A percentile compares a stretch with the other conserved stretches of the same genome.
These are phyloP conservation scores for Macrolepiota dolichaula DNA, from an alignment of 768 basidiomycete genomes.

Conservation along the genomic window DNA sequence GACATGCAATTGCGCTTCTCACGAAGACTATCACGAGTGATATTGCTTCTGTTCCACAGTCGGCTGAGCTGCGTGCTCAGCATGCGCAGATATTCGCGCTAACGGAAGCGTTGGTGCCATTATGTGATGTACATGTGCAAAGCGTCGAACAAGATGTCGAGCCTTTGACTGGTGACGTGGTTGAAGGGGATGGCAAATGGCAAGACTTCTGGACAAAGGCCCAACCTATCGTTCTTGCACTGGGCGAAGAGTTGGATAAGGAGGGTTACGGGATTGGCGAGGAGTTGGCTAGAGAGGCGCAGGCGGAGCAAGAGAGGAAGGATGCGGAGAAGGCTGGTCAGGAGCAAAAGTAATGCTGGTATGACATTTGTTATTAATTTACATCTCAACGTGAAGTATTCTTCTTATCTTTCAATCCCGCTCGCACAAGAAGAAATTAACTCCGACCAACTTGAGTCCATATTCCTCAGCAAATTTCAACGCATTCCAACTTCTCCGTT, in stretches of 20 bases:
- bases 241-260: conserved; percentile 9
- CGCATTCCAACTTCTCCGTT: conserved; percentile 55
- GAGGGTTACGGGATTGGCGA: conserved; percentile 4
- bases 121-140: conserved; percentile 8
- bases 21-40: neutral
- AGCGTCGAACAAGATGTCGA: neutral
- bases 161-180: neutral
- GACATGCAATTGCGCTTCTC: neutral
- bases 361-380: neutral
- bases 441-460: conserved; percentile 54
- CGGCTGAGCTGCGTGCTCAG: neutral
- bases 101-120: neutral
- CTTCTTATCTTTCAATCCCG: neutral
- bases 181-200: conserved; percentile 3
- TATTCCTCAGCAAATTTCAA: conserved; percentile 47
- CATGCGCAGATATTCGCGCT: conserved; percentile 6
- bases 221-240: neutral
- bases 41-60: conserved; percentile 1
- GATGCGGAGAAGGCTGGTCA: neutral
- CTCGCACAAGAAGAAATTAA: conserved; percentile 44
- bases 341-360: neutral
- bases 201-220: conserved; percentile 13
- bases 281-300: neutral
- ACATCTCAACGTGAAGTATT: neutral
- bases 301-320: neutral